Evolutionary conservation across 139 green algal genomes (phyloP).

Genomic region (Eudorina sp.): DNA sequence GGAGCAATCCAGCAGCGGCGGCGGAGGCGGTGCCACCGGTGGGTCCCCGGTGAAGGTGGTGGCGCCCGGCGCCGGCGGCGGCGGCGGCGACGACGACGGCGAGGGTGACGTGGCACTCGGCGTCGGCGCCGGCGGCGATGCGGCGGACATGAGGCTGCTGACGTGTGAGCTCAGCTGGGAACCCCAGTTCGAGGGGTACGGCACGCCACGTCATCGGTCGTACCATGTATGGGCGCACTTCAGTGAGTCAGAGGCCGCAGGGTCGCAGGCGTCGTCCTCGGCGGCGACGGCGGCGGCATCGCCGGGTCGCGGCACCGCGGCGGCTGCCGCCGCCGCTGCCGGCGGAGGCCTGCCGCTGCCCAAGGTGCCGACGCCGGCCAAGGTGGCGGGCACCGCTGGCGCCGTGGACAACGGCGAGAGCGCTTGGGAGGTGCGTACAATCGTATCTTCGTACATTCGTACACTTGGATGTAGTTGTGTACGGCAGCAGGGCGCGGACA

Average conservation of each 20-base stretch:
- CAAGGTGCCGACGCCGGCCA: not conserved
- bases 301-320: not conserved
- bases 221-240: conserved; percentile 49
- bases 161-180: conserved; percentile 42
- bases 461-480: too few species aligned
- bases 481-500: too few species aligned
- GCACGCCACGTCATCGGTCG: conserved; percentile 17
- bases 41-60: conserved; percentile 15
- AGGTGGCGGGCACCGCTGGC: not conserved
- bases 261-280: not conserved
- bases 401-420: not conserved
- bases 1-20: not conserved
- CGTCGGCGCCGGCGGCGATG: not conserved
- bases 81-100: not conserved
- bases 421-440: conserved; percentile 33
- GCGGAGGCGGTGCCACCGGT: too few species aligned
- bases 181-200: conserved; percentile 30
- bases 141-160: conserved; percentile 4
- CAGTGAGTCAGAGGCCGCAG: not conserved
- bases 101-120: not conserved
- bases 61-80: not conserved
- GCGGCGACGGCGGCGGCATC: not conserved
- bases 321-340: too few species aligned
- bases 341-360: not conserved
- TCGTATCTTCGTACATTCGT: too few species aligned